Percentiles rank a stretch among this genome's conserved stretches.
Evolutionary conservation across 768 basidiomycete genomes (phyloP).

Genomic region (Holtermanniella nyarrowii): DNA sequence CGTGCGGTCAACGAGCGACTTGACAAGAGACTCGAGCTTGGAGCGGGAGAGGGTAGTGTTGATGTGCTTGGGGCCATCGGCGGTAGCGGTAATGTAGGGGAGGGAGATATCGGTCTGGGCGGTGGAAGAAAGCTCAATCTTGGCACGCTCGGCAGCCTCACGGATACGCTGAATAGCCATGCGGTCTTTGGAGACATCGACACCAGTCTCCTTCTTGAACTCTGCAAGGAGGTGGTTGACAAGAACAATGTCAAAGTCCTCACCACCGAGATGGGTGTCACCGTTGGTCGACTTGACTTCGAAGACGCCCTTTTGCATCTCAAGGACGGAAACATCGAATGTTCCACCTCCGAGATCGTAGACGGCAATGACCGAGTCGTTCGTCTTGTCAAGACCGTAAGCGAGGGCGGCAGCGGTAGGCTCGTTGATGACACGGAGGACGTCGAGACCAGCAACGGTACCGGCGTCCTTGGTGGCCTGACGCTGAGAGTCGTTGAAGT

Average conservation of each 20-base stretch:
- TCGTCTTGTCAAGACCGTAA: constrained; percentile 84
- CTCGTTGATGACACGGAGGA: constrained; percentile 97
- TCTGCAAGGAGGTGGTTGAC: constrained; percentile 75
- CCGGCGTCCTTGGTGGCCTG: constrained; percentile 98
- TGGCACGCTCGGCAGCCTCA: constrained; percentile 98
- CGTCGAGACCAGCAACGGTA: constrained; percentile 92
- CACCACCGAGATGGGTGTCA: constrained; percentile 93
- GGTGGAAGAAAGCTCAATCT: constrained; percentile 92
- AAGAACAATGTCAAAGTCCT: constrained; percentile 89
- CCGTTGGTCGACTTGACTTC: constrained; percentile 99
- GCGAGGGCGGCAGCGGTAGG: constrained; percentile 97
- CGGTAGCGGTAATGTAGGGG: constrained; percentile 96
- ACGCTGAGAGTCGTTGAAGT: constrained; percentile 99
- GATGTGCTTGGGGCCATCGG: constrained; percentile 91
- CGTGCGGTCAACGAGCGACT: constrained; percentile 72
- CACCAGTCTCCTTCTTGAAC: constrained; percentile 87
- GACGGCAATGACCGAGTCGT: constrained; percentile 82
- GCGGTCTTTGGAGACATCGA: constrained; percentile 69
- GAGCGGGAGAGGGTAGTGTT: constrained; percentile 80
- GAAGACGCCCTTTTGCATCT: constrained; percentile 99
- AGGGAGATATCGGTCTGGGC: constrained; percentile 93
- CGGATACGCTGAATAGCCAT: constrained; percentile 99
- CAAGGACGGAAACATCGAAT: constrained; percentile 97
- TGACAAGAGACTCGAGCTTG: constrained; percentile 80
- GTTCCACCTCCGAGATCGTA: constrained; percentile 98